Evolutionary conservation across 495 filamentous ascomycete species (phyloP).

Genomic region (Penicillium longicatenatum): DNA sequence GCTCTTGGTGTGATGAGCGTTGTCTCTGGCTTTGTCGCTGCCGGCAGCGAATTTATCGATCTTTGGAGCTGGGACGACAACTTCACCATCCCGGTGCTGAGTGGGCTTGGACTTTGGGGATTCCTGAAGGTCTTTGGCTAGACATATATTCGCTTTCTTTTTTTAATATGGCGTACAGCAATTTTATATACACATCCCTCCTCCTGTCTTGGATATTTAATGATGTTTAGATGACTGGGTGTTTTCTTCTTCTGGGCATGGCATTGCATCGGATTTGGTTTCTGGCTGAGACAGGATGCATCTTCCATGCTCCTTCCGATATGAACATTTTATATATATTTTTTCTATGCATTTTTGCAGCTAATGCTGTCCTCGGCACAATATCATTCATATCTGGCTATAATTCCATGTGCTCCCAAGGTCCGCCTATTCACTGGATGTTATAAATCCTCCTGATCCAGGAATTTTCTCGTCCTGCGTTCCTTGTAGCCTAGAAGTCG

Average conservation of each 20-base stretch:
- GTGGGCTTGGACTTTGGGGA: constrained; percentile 86
- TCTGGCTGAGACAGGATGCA: constrained; percentile 18
- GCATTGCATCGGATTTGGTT: constrained; percentile 24
- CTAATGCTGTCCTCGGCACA: not conserved
- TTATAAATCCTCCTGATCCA: too few relatives aligned
- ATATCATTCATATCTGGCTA: too few relatives aligned
- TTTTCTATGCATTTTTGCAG: not conserved
- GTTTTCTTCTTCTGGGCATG: constrained; percentile 16
- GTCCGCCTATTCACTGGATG: too few relatives aligned
- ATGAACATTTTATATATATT: constrained; percentile 2
- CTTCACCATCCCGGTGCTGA: constrained; percentile 90
- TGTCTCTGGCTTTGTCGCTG: constrained; percentile 83
- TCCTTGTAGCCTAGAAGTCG: too few relatives aligned
- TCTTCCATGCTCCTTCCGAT: constrained; percentile 4
- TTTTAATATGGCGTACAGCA: constrained; percentile 5
- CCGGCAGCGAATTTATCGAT: constrained; percentile 87
- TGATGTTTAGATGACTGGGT: constrained; percentile 19
- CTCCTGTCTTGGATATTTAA: constrained; percentile 13
- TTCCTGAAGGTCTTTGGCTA: constrained; percentile 88
- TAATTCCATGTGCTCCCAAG: too few relatives aligned
- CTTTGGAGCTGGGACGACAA: constrained; percentile 95
- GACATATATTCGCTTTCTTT: constrained; percentile 11
- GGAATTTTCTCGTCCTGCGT: too few relatives aligned
- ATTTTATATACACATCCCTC: constrained; percentile 1
- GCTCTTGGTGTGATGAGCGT: constrained; percentile 86